phyloP scores from a whole-genome alignment of 495 filamentous ascomycete species.

The Penicillium herquei region DNA sequence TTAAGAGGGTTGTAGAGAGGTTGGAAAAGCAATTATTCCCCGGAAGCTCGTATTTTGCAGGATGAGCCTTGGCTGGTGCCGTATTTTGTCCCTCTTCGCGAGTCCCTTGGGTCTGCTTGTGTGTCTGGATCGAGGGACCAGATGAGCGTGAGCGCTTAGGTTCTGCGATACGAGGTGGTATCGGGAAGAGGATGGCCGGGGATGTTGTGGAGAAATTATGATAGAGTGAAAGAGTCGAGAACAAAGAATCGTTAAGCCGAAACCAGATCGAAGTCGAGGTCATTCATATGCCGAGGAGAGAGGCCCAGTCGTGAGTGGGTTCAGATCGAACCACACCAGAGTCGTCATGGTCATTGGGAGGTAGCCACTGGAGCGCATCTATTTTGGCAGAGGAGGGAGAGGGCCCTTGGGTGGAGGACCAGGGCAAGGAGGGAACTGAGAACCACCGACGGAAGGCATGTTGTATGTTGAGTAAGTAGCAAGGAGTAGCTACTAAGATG shows the following conservation, averaged over 20 bases:
- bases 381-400: conserved; percentile 78
- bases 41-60: neutral
- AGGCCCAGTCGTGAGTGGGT: conserved; percentile 28
- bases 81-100: neutral
- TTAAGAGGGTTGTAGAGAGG: neutral
- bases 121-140: neutral
- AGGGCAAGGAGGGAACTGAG: conserved; percentile 74
- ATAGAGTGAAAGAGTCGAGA: conserved; percentile 16
- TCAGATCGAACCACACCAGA: conserved; percentile 21
- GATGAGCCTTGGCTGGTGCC: neutral
- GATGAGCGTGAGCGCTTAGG: too few relatives aligned
- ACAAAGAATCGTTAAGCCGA: conserved; percentile 26
- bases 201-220: conserved; percentile 6
- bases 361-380: conserved; percentile 34
- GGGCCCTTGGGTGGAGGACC: conserved; percentile 81
- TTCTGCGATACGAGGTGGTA: neutral
- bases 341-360: conserved; percentile 41
- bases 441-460: conserved; percentile 67
- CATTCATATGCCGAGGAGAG: conserved; percentile 30
- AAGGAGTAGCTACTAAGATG: conserved; percentile 2
- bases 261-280: conserved; percentile 30
- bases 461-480: conserved; percentile 30
- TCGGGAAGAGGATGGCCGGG: conserved; percentile 1
- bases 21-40: conserved; percentile 2
- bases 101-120: neutral